phyloP scores from a whole-genome alignment of 164 flowering plant species.

The Liquidambar formosana region DNA sequence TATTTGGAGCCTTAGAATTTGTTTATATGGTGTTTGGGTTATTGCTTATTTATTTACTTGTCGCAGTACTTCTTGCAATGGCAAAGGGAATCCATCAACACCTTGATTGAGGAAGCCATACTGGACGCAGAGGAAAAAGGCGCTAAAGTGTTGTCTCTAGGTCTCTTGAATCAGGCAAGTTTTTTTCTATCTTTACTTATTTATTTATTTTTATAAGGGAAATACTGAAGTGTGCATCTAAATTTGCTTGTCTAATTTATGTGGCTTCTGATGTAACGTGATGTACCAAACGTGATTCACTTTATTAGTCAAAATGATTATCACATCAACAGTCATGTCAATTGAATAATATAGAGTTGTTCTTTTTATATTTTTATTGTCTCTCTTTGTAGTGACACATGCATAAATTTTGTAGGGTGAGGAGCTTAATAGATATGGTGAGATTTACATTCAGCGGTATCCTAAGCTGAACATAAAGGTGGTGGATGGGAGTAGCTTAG shows the following conservation, averaged over 20 bases:
- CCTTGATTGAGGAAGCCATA: constrained; percentile 64
- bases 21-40: too few relatives aligned
- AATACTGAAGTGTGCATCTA: too few relatives aligned
- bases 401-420: constrained; percentile 31
- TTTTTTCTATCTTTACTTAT: background rate
- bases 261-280: too few relatives aligned
- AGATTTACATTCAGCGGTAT: constrained; percentile 30
- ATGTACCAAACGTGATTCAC: too few relatives aligned
- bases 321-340: too few relatives aligned
- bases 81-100: constrained; percentile 49
- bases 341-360: too few relatives aligned
- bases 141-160: constrained; percentile 62
- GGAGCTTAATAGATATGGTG: constrained; percentile 43
- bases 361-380: too few relatives aligned
- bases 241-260: too few relatives aligned
- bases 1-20: too few relatives aligned
- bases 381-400: too few relatives aligned
- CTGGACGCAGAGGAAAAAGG: constrained; percentile 62
- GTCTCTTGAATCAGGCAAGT: constrained; percentile 69
- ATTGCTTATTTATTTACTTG: background rate
- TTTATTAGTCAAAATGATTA: too few relatives aligned
- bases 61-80: constrained; percentile 44
- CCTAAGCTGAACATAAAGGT: constrained; percentile 43
- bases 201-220: too few relatives aligned
- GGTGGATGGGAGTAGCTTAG: constrained; percentile 75